These are phyloP conservation scores for Pythium pectinolyticum DNA, from an alignment of 352 stramenopile species.

Conservation along the genomic window DNA sequence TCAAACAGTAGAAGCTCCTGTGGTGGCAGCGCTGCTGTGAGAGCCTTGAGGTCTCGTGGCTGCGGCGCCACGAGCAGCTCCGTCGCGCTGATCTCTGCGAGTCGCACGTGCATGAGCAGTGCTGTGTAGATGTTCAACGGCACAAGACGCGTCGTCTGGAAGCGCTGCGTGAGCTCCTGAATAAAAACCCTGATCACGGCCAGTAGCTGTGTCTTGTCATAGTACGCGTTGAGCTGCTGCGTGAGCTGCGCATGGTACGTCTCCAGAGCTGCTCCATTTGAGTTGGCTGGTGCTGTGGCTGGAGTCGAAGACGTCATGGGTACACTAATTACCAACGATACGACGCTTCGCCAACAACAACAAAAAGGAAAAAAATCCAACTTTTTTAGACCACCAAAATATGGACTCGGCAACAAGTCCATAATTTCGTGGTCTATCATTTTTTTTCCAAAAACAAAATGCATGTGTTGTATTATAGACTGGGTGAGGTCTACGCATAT, in stretches of 20 bases:
- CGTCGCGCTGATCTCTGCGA: constrained; percentile 27
- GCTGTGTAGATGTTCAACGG: constrained; percentile 40
- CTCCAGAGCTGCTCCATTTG: background rate
- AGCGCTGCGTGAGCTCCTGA: constrained; percentile 27
- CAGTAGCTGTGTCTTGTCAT: constrained; percentile 39
- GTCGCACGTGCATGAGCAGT: constrained; percentile 37
- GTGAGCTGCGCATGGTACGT: constrained; percentile 28
- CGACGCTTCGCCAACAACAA: constrained; percentile 6
- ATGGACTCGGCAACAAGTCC: no score
- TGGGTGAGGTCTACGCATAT: no score
- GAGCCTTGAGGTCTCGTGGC: constrained; percentile 30
- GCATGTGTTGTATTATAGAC: no score
- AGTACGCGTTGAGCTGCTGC: constrained; percentile 44
- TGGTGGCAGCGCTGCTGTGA: background rate
- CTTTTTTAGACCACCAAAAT: no score
- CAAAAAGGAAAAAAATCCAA: no score
- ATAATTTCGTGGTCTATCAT: no score
- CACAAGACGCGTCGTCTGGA: constrained; percentile 32
- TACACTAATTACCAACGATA: no score
- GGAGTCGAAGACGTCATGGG: background rate
- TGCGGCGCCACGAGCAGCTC: constrained; percentile 20
- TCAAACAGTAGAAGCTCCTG: constrained; percentile 14
- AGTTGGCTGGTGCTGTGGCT: background rate
- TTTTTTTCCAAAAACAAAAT: no score
- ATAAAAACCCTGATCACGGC: constrained; percentile 38